Base-by-base conservation (phyloP, 768 basidiomycete species). In the Amanita brunnescens region DNA sequence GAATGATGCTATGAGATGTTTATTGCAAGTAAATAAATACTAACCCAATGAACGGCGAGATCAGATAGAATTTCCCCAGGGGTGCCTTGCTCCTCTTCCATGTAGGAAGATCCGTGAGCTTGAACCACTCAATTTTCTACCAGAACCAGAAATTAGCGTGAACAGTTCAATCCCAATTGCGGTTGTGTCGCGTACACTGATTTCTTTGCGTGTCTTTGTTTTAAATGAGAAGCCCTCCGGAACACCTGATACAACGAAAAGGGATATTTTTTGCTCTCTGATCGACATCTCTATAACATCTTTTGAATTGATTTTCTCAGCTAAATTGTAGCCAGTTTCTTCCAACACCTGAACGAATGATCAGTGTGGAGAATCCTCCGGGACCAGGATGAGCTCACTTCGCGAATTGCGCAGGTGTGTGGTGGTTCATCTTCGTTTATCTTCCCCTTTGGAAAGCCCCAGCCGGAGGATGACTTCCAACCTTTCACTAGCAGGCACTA, bases 401-500 rank as follows among this genome's bases (percentile, higher is more conserved):
- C 96, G 65, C 96, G 83, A 49, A 89, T 76, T 2, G 95, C 96
- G 67, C 96, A 99, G 49, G 76, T 77, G 44, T 78, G 76, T 51
- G 84, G 79, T 6, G 85, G 81, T 64, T 99, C 96, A 54, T 87
- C 80, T 64, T 94, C 85, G 60, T 99, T 99, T 66, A 98, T 98
- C 70, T 99, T 99, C n/a, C 96, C 96, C 64, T 95, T 90, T 6
- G 96, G 96, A 67, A 98, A 99, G n/a, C 91, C 87, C 96, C 96
- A 99, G 6, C 92, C 91, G 2, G 96, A 89, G 16, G 86, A 89
- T 32, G 91, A 82, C 67, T 96, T 97, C 91, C 91, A 98, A 6
- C 96, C 96, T 68, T 96, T 93, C 53, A 99, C 96, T 54, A 99
- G 78, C n/a, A 99, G 76, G 62, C 91, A 93, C 94, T 97, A 62